Evolutionary conservation across 1,284 basidiomycete genomes (phyloP).

Genomic region (Dichomitus squalens): DNA sequence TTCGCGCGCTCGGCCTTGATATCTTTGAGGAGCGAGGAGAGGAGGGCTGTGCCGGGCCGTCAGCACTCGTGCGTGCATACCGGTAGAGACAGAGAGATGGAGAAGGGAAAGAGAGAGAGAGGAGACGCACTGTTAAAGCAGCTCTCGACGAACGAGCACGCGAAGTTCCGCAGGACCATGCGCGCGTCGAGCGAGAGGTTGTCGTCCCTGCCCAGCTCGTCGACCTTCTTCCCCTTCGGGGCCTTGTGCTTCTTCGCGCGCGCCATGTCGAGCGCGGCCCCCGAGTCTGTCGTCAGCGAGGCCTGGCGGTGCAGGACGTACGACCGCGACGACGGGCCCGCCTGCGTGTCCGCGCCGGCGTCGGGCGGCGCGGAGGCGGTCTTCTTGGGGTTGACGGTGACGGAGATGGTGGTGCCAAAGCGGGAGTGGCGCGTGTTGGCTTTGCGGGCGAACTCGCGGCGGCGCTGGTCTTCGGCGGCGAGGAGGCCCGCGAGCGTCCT

Average conservation of each 20-base stretch:
- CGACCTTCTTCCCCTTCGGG: slow-evolving; percentile 67
- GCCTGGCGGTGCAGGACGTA: slow-evolving; percentile 84
- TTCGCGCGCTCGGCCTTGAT: slow-evolving; percentile 90
- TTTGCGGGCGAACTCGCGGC: slow-evolving; percentile 57
- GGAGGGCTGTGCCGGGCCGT: slow-evolving; percentile 60
- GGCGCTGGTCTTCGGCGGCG: slow-evolving; percentile 66
- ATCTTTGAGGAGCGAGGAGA: slow-evolving; percentile 84
- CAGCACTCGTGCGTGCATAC: neutral
- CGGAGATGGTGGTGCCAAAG: slow-evolving; percentile 90
- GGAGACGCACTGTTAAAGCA: slow-evolving; percentile 82
- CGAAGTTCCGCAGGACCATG: slow-evolving; percentile 66
- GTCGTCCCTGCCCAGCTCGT: slow-evolving; percentile 73
- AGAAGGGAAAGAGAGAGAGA: neutral
- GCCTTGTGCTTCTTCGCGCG: slow-evolving; percentile 62
- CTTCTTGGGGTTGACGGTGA: slow-evolving; percentile 66
- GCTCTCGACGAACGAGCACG: slow-evolving; percentile 72
- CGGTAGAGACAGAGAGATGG: neutral
- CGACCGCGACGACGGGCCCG: slow-evolving; percentile 40
- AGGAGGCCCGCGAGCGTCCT: slow-evolving; percentile 73
- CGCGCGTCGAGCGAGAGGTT: slow-evolving; percentile 76
- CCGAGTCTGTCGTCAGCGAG: slow-evolving; percentile 76
- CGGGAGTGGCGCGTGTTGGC: slow-evolving; percentile 87
- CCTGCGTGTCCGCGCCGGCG: neutral
- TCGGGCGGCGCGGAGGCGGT: slow-evolving; percentile 24
- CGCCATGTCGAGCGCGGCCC: slow-evolving; percentile 74